Base-by-base conservation (phyloP, 2,329 filamentous ascomycete genomes). In the Alternaria hordeiaustralica region DNA sequence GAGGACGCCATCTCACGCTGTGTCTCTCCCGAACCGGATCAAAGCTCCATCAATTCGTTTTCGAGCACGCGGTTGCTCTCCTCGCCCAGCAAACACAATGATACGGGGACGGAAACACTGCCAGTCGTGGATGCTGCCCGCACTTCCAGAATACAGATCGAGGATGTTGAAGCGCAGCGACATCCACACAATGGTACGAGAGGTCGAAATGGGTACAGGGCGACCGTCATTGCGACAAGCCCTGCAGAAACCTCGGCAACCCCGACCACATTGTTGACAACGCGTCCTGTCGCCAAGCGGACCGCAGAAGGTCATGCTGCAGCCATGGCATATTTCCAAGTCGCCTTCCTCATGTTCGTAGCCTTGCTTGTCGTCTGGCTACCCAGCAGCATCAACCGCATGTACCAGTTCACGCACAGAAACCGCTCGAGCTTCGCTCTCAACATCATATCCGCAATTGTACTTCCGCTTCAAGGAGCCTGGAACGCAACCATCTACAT, bases 401-500 rank as follows among this genome's bases (percentile, higher is more conserved):
- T 94, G 15, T 94, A 91, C 79, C 88, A 88, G 4, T 83, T 94
- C 15, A 83, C 89, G 9, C 83, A 90, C 71, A 82, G 84, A 0
- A 64, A 71, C 8, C 33, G 65, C 2, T 85, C 73, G 2, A 70
- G 83, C 8, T 85, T 89, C 26, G 82, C 85, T 0, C 86, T 96
- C 23, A 89, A 92, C 71, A 88, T 91, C 67, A 87, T 89, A 67
- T 90, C 90, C 21, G 89, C 91, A 0, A 85, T 93, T 44, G 92
- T 96, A 1, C 84, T 96, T 9, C 92, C 93, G 0, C 84, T 94
- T 0, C 93, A 96, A 75, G 93, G 93, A 0, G 92, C 94, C 72
- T 96, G 92, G 92, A 96, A 96, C 76, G 87, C 89, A 18, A 78
- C 92, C 61, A 93, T 96, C 69, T 96, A 96, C 79, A 80, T 88